phyloP scores from a whole-genome alignment of 257 asterid genomes.

The Petrea volubilis region DNA sequence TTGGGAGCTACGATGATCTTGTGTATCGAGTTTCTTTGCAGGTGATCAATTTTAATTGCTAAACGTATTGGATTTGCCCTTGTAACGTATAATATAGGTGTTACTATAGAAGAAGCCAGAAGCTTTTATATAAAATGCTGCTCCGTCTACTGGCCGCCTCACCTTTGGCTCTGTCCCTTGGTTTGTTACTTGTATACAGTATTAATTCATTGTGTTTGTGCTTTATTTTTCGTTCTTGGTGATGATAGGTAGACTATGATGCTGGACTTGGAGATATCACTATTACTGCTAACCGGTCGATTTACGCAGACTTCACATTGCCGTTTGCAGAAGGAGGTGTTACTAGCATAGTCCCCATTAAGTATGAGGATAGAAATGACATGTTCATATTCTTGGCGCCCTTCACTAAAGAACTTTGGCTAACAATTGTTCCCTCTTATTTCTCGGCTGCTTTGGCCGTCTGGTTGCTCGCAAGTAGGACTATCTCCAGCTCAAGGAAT shows the following conservation, averaged over 20 bases:
- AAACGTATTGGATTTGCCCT: background rate
- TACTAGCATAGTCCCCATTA: constrained; percentile 30
- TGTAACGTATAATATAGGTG: no score
- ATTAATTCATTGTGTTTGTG: background rate
- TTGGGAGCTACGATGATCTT: constrained; percentile 49
- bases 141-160: no score
- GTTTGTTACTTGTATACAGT: background rate
- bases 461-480: constrained; percentile 36
- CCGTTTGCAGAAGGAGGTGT: constrained; percentile 50
- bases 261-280: constrained; percentile 53
- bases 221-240: constrained; percentile 2
- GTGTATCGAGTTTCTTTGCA: constrained; percentile 45
- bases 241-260: constrained; percentile 31
- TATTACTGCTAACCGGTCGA: constrained; percentile 40
- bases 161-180: no score
- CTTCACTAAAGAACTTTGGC: constrained; percentile 40
- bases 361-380: constrained; percentile 26
- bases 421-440: constrained; percentile 28
- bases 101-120: no score
- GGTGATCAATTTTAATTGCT: constrained; percentile 24
- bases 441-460: constrained; percentile 24
- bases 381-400: constrained; percentile 30
- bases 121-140: no score
- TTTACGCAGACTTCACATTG: constrained; percentile 41
- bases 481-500: constrained; percentile 8